phyloP scores from a whole-genome alignment of 2,329 filamentous ascomycete genomes.

The Grosmannia clavigera region DNA sequence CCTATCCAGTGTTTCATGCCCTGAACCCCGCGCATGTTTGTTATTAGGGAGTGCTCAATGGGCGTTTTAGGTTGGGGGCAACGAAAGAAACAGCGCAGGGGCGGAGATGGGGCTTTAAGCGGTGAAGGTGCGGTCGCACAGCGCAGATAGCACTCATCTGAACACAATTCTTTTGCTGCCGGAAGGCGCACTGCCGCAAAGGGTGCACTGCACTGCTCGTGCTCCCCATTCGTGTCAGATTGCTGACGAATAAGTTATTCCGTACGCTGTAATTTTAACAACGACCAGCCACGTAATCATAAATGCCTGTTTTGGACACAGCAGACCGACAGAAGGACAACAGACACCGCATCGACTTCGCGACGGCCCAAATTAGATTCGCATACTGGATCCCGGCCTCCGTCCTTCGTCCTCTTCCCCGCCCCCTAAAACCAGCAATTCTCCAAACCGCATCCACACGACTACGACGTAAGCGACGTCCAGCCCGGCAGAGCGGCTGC shows the following conservation, averaged over 20 bases:
- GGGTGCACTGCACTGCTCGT: neutral
- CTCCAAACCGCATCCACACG: neutral
- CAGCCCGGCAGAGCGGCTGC: neutral
- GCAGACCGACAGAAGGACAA: neutral
- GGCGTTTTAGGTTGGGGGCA: neutral
- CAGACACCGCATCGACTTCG: neutral
- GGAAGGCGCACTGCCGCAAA: neutral
- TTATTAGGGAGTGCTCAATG: neutral
- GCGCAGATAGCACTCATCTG: neutral
- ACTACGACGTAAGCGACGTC: neutral
- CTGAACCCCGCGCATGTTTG: neutral
- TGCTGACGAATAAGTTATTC: neutral
- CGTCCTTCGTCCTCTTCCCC: neutral
- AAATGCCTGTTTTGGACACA: neutral
- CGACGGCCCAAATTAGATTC: neutral
- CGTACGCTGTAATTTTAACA: neutral
- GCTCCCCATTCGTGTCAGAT: neutral
- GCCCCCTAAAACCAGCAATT: neutral
- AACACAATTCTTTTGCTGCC: neutral
- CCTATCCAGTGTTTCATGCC: neutral
- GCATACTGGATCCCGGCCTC: too few relatives aligned
- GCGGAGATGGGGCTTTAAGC: neutral
- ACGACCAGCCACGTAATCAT: neutral
- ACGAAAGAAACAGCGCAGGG: neutral
- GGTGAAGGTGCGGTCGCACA: neutral